Evolutionary conservation across 179 eudicot species (phyloP).

Genomic region (Actinidia arguta): DNA sequence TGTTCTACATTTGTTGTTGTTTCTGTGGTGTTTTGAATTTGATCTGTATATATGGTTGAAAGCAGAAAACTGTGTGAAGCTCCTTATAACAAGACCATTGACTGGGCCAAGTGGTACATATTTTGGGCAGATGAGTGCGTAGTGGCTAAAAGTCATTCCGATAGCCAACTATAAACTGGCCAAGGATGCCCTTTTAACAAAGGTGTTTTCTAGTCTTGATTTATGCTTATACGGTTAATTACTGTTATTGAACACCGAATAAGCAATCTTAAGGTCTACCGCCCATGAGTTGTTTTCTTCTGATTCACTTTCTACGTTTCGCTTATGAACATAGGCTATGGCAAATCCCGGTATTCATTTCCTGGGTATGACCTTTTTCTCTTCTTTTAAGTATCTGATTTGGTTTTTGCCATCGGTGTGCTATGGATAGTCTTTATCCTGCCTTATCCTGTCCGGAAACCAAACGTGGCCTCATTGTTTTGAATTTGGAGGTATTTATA

Average conservation of each 20-base stretch:
- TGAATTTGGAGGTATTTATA: background rate
- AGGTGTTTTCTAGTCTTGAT: conserved; percentile 51
- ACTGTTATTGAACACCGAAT: background rate
- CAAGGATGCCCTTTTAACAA: conserved; percentile 73
- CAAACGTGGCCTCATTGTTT: background rate
- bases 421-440: too few species aligned
- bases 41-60: conserved; percentile 22
- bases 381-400: too few species aligned
- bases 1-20: background rate
- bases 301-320: background rate
- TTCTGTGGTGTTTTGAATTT: conserved; percentile 10
- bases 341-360: background rate
- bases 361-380: too few species aligned
- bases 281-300: background rate
- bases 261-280: background rate
- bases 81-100: conserved; percentile 82
- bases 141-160: conserved; percentile 77
- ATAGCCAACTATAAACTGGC: conserved; percentile 92
- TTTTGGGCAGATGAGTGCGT: conserved; percentile 94
- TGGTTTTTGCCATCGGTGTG: too few species aligned
- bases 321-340: background rate
- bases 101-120: conserved; percentile 90
- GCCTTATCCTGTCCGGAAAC: background rate
- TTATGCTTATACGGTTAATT: background rate
- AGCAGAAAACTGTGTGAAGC: conserved; percentile 81